Base-by-base conservation (phyloP, 2,329 filamentous ascomycete genomes). In the Xylaria digitata region DNA sequence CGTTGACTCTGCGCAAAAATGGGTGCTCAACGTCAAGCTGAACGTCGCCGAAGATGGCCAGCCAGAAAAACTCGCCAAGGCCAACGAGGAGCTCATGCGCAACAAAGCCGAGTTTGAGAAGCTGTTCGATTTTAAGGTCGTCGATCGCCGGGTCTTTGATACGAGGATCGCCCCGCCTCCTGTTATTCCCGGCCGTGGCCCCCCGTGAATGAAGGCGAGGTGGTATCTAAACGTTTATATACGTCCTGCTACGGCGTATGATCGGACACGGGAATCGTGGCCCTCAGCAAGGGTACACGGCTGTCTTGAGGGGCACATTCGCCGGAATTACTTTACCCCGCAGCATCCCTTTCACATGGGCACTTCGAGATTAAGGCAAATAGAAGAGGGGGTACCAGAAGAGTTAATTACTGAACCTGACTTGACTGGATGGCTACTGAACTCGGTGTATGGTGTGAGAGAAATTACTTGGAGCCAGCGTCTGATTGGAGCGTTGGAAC, bases 111-210 rank as follows among this genome's bases (percentile, higher is more conserved):
- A 97, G 77, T 94, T 98, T 48, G 89, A 90, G 63, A 90, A 86
- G 43, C 83, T 96, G 3, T 97, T 98, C 74, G 93, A 97, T 77
- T 97, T 98, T 81, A 84, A 89, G 73, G 83, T 87, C 56, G 89
- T 97, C 89, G 80, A 92, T 30, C 69, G 77, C 7, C 71, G 72
- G 19, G 70, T 74, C 13, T 74, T 78, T 42, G 77, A 78, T 54
- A 76, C 76, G 8, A 65, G 75, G 32, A 74, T 77, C 21, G 65
- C 73, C 1, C 69, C 74, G 21, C 74, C 73, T 4, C 71, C 68
- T 32, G 65, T 69, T 11, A 7, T 68, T 1, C 68, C 68, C 13
- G 66, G 68, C 6, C 64, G 61, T 21, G 67, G 42, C 6, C 67
- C 67, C 3, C 19, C 54, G n/a, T 65, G 66, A 68, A 43, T 26